These are phyloP conservation scores for Dactylis glomerata DNA, from an alignment of 176 grass and related monocot genomes.

Conservation along the genomic window DNA sequence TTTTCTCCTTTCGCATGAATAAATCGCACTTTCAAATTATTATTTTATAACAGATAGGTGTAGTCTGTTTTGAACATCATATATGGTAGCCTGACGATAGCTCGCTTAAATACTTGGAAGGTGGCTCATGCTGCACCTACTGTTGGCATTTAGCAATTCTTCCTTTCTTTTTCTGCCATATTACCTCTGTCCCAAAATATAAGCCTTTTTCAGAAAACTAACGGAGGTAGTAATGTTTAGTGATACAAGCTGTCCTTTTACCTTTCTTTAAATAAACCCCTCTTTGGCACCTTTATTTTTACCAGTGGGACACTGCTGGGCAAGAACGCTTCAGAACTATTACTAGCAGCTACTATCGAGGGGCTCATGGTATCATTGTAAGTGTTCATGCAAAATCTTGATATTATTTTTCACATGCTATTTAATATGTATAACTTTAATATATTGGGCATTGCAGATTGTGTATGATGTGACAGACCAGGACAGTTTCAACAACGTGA, in stretches of 20 bases:
- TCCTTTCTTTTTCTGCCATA: background rate
- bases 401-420: background rate
- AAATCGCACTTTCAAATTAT: background rate
- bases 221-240: too few relatives aligned
- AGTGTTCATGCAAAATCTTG: background rate
- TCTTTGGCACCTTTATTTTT: background rate
- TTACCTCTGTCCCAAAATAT: too few relatives aligned
- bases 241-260: background rate
- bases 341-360: constrained; percentile 91
- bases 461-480: constrained; percentile 82
- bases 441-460: constrained; percentile 38
- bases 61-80: background rate
- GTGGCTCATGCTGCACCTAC: background rate
- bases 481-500: constrained; percentile 91
- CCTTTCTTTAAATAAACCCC: background rate
- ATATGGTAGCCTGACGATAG: background rate
- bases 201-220: too few relatives aligned
- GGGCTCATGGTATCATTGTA: constrained; percentile 91
- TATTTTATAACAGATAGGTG: background rate
- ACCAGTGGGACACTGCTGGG: constrained; percentile 88
- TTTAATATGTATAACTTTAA: background rate
- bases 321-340: constrained; percentile 95
- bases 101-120: background rate
- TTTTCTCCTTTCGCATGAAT: background rate
- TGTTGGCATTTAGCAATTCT: background rate